phyloP scores from a whole-genome alignment of 2,329 filamentous ascomycete species.

The Hysterium pulicare region DNA sequence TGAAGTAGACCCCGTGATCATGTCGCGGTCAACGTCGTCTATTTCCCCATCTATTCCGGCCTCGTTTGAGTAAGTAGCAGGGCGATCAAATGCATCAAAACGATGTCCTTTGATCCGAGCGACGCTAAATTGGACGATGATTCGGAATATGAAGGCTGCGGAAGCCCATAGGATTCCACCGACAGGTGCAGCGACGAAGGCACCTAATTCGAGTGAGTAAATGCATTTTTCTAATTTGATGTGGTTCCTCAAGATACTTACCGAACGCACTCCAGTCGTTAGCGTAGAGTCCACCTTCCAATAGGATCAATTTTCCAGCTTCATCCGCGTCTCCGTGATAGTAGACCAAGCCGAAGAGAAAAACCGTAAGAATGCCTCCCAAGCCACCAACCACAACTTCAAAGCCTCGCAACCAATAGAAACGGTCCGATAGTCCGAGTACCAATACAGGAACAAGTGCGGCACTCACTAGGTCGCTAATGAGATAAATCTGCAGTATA shows the following conservation, averaged over 20 bases:
- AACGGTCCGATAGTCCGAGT: conserved; percentile 63
- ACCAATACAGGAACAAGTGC: conserved; percentile 71
- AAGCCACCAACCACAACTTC: conserved; percentile 76
- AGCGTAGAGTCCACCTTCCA: conserved; percentile 70
- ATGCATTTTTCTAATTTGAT: too few species aligned
- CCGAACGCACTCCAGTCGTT: conserved; percentile 81
- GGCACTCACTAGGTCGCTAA: conserved; percentile 75
- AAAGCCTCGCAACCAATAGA: conserved; percentile 74
- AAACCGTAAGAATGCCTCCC: conserved; percentile 74
- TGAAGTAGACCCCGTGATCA: too few species aligned
- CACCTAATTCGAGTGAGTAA: conserved; percentile 47
- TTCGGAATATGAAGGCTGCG: conserved; percentile 58
- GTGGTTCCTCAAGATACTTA: conserved; percentile 14
- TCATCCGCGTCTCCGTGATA: conserved; percentile 64
- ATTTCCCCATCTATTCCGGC: too few species aligned
- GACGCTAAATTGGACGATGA: conserved; percentile 56
- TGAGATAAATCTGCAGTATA: conserved; percentile 78
- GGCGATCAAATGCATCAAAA: conserved; percentile 69
- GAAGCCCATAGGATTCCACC: conserved; percentile 71
- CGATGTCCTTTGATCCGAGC: conserved; percentile 58
- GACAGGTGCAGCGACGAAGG: conserved; percentile 75
- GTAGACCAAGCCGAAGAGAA: conserved; percentile 77
- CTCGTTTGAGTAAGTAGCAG: too few species aligned
- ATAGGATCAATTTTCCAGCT: conserved; percentile 66
- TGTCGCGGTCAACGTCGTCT: too few species aligned